Percentiles rank a stretch among this genome's conserved stretches.
Conservation (phyloP, 2,329 filamentous ascomycete genomes). For the Fusarium graminum region DNA sequence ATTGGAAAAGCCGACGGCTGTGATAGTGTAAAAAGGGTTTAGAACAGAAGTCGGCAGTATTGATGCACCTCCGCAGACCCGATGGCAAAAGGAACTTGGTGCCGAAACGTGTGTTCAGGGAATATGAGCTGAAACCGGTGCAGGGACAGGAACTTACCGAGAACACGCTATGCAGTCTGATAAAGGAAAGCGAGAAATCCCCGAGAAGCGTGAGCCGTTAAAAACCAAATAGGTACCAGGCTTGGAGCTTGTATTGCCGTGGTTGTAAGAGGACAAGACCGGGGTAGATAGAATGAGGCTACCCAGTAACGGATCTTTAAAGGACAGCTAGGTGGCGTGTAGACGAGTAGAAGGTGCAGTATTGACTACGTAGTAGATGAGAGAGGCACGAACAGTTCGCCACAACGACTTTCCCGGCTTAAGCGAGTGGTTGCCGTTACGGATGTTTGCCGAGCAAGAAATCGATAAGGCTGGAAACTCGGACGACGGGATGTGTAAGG, state of each 20-base stretch:
- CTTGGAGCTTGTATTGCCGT: constrained; percentile 21
- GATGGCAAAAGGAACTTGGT: constrained; percentile 33
- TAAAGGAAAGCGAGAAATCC: constrained; percentile 44
- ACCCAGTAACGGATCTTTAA: constrained; percentile 34
- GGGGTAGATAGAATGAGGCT: constrained; percentile 30
- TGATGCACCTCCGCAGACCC: constrained; percentile 46
- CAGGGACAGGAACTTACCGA: constrained; percentile 46
- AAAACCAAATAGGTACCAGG: constrained; percentile 28
- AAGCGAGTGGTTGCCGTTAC: constrained; percentile 33
- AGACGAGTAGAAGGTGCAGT: constrained; percentile 24
- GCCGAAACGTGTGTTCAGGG: constrained; percentile 44
- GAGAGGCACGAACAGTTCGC: constrained; percentile 28
- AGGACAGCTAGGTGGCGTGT: constrained; percentile 34
- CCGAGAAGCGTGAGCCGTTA: constrained; percentile 36
- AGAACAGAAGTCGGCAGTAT: constrained; percentile 17
- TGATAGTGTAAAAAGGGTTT: constrained; percentile 34
- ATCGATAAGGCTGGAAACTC: constrained; percentile 33
- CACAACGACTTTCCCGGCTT: constrained; percentile 32
- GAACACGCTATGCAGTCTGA: constrained; percentile 24
- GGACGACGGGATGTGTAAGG: constrained; percentile 50
- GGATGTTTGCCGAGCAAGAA: constrained; percentile 44
- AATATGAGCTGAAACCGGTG: constrained; percentile 26
- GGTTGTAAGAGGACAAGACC: constrained; percentile 26
- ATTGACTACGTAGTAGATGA: constrained; percentile 18
- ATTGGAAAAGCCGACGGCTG: constrained; percentile 24